phyloP scores from a whole-genome alignment of 306 rosid genomes.

The Lablab purpureus region DNA sequence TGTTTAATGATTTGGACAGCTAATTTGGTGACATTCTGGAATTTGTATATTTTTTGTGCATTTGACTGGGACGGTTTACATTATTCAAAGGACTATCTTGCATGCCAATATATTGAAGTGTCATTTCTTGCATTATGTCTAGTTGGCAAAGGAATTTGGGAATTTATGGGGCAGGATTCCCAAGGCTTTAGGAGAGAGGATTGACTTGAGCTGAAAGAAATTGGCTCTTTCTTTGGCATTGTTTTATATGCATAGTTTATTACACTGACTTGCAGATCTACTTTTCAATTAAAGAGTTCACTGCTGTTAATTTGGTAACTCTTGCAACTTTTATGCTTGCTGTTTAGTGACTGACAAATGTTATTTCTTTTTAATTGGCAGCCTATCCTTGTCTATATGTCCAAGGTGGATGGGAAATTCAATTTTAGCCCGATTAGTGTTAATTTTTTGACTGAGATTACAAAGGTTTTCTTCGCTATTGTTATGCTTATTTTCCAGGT shows the following conservation, averaged over 20 bases:
- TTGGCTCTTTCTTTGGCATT: constrained; percentile 7
- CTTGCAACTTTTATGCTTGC: constrained; percentile 28
- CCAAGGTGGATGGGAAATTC: constrained; percentile 99
- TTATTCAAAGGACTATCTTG: constrained; percentile 18
- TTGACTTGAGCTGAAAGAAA: constrained; percentile 8
- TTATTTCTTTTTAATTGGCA: constrained; percentile 54
- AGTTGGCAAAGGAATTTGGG: constrained; percentile 10
- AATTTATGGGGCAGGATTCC: background rate
- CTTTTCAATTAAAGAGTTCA: constrained; percentile 16
- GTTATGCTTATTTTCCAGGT: constrained; percentile 94
- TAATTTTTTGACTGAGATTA: constrained; percentile 89
- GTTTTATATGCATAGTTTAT: constrained; percentile 6
- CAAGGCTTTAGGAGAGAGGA: background rate
- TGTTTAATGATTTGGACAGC: background rate
- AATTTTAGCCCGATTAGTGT: constrained; percentile 98
- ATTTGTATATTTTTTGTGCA: background rate
- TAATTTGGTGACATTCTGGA: background rate
- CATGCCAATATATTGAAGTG: constrained; percentile 1
- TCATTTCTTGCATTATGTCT: constrained; percentile 28
- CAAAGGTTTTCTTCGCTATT: constrained; percentile 93
- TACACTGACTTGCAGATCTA: constrained; percentile 15
- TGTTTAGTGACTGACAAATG: constrained; percentile 36
- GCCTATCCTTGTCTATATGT: constrained; percentile 99
- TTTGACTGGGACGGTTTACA: background rate
- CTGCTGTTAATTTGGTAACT: constrained; percentile 14